A percentile compares a stretch with the other conserved stretches of the same genome.
Conservation (phyloP, 192 early-diverging fungal genomes). For the Backusella luteola region DNA sequence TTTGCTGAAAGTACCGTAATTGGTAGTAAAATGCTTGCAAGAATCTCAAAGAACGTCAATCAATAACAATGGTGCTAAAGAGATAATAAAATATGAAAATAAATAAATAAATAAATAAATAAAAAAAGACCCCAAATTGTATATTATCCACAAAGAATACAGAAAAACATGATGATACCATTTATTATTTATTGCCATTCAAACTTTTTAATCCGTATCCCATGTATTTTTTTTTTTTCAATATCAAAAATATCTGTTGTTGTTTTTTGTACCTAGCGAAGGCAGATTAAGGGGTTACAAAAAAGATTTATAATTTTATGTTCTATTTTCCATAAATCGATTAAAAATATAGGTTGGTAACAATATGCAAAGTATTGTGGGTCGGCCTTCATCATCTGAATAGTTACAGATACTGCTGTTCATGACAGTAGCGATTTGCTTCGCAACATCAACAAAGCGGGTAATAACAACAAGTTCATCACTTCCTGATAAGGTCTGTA, state of each 20-base stretch:
- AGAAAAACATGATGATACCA: background rate
- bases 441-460: background rate
- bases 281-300: background rate
- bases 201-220: too few relatives aligned
- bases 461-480: background rate
- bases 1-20: conserved; percentile 54
- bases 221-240: too few relatives aligned
- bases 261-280: too few relatives aligned
- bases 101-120: background rate
- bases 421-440: background rate
- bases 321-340: background rate
- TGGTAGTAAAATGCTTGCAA: conserved; percentile 58
- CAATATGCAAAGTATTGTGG: background rate
- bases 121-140: background rate
- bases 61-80: background rate
- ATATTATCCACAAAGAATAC: background rate
- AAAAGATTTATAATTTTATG: background rate
- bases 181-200: background rate
- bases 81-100: background rate
- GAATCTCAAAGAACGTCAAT: conserved; percentile 47
- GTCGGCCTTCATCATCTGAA: background rate
- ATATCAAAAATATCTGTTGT: too few relatives aligned
- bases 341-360: background rate
- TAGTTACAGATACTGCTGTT: background rate
- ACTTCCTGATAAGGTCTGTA: background rate